phyloP scores from a whole-genome alignment of 1,284 basidiomycete genomes.

The Phlebopus sp. region DNA sequence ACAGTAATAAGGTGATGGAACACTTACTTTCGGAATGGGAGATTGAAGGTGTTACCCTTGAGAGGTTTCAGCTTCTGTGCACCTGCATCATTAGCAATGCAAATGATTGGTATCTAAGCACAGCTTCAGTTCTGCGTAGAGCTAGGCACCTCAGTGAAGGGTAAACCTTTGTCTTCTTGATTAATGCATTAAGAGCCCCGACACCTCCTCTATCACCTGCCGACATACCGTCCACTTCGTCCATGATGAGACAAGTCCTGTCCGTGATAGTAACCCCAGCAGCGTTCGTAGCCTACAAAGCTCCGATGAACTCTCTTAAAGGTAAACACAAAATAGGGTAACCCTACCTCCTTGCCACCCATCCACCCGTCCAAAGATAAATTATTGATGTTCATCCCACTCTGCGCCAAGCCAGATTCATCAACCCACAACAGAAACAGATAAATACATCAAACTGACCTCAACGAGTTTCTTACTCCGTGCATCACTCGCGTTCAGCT shows the following conservation, averaged over 20 bases:
- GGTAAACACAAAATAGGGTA: background rate
- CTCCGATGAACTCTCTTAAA: background rate
- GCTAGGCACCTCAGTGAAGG: background rate
- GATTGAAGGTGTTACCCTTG: slow-evolving; percentile 66
- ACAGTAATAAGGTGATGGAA: background rate
- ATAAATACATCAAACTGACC: slow-evolving; percentile 38
- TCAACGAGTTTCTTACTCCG: slow-evolving; percentile 97
- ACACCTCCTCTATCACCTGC: slow-evolving; percentile 96
- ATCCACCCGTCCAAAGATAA: slow-evolving; percentile 89
- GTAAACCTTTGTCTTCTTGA: slow-evolving; percentile 87
- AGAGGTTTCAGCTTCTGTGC: slow-evolving; percentile 93
- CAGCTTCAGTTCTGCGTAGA: background rate
- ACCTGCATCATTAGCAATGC: slow-evolving; percentile 91
- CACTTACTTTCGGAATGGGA: slow-evolving; percentile 75
- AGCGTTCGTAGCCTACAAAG: slow-evolving; percentile 56
- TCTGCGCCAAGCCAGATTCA: slow-evolving; percentile 41
- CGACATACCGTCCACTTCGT: slow-evolving; percentile 99
- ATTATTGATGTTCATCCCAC: slow-evolving; percentile 84
- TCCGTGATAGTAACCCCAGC: slow-evolving; percentile 74
- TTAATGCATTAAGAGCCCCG: slow-evolving; percentile 87
- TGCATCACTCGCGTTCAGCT: slow-evolving; percentile 94
- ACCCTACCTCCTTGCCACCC: slow-evolving; percentile 53
- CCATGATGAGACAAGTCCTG: slow-evolving; percentile 92
- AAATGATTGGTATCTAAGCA: slow-evolving; percentile 88
- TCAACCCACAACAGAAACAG: background rate